Evolutionary conservation across 305 asterid genomes (phyloP).

Genomic region (Fraxinus nigra): DNA sequence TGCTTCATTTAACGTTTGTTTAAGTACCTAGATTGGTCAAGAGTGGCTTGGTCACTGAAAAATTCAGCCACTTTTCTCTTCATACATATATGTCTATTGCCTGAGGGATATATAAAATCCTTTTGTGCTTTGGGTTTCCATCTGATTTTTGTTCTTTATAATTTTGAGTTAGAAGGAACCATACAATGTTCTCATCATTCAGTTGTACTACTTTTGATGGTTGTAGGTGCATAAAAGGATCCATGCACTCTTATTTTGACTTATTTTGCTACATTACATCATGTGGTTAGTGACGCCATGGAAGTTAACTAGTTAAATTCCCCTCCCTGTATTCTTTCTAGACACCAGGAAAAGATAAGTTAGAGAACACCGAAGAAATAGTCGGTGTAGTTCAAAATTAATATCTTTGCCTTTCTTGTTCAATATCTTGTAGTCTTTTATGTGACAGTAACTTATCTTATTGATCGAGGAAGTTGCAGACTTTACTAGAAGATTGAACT

Average conservation of each 20-base stretch:
- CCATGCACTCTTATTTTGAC: not conserved
- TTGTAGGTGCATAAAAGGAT: not conserved
- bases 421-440: slow-evolving; percentile 1
- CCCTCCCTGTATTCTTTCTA: not conserved
- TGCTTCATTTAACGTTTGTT: not conserved
- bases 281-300: slow-evolving; percentile 12
- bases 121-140: slow-evolving; percentile 7
- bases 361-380: not conserved
- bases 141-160: slow-evolving; percentile 1
- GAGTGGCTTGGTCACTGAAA: not conserved
- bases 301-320: not conserved
- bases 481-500: slow-evolving; percentile 86
- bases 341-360: not conserved
- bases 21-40: not conserved
- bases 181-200: not conserved
- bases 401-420: not conserved
- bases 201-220: not conserved
- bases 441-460: slow-evolving; percentile 17
- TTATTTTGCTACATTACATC: slow-evolving; percentile 2
- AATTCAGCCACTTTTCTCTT: not conserved
- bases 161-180: not conserved
- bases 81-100: not conserved
- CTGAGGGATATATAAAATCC: not conserved
- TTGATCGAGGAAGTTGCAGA: slow-evolving; percentile 92
- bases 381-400: not conserved